Evolutionary conservation across 192 early-diverging fungal genomes (phyloP).

Genomic region (Phycomyces nitens): DNA sequence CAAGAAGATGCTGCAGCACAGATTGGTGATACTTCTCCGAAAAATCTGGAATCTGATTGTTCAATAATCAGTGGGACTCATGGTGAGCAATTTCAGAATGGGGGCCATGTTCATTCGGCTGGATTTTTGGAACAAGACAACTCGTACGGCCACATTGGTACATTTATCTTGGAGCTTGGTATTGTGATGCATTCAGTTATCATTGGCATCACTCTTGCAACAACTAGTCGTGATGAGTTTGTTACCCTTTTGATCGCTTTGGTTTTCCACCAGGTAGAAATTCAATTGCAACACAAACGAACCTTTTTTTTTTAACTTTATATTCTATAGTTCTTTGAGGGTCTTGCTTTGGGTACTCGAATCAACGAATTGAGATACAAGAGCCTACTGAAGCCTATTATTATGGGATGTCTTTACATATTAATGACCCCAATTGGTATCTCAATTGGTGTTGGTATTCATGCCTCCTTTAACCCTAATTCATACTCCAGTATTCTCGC

Average conservation of each 20-base stretch:
- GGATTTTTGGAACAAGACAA: slow-evolving; percentile 34
- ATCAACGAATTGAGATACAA: slow-evolving; percentile 34
- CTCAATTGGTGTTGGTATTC: slow-evolving; percentile 74
- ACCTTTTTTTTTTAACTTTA: slow-evolving; percentile 45
- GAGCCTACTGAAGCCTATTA: slow-evolving; percentile 24
- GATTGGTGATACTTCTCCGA: background rate
- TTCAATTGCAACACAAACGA: background rate
- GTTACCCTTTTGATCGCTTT: slow-evolving; percentile 62
- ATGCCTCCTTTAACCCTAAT: slow-evolving; percentile 58
- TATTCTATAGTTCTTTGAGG: slow-evolving; percentile 45
- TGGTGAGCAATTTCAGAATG: background rate
- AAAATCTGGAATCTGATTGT: background rate
- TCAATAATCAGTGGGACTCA: background rate
- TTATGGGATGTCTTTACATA: slow-evolving; percentile 54
- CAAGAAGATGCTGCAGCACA: background rate
- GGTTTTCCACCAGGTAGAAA: slow-evolving; percentile 66
- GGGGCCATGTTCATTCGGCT: slow-evolving; percentile 16
- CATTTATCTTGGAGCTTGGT: slow-evolving; percentile 74
- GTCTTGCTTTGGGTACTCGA: slow-evolving; percentile 44
- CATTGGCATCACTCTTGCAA: slow-evolving; percentile 67
- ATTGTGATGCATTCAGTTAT: slow-evolving; percentile 76
- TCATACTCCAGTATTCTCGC: slow-evolving; percentile 56
- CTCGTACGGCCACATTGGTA: slow-evolving; percentile 41
- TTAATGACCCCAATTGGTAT: slow-evolving; percentile 80
- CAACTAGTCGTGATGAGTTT: slow-evolving; percentile 52